These are phyloP conservation scores for Populus hybrid DNA, from an alignment of 441 rosid species.

Conservation along the genomic window DNA sequence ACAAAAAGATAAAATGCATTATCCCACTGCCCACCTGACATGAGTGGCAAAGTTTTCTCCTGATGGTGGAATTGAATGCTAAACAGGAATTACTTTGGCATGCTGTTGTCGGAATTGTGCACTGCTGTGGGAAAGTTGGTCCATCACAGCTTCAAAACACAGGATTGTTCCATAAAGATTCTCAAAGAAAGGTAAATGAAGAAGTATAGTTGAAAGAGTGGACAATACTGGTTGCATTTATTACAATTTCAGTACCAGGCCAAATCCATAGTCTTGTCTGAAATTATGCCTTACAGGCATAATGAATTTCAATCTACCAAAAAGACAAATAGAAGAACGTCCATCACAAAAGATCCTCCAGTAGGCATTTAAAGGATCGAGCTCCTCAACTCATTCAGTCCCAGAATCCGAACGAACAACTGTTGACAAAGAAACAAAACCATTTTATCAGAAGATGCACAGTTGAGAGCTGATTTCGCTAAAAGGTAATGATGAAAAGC, in stretches of 20 bases:
- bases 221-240: slow-evolving; percentile 23
- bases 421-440: slow-evolving; percentile 22
- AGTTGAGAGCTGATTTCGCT: not conserved
- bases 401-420: slow-evolving; percentile 41
- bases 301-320: slow-evolving; percentile 12
- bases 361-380: slow-evolving; percentile 1
- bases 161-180: not conserved
- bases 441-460: not conserved
- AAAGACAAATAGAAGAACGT: slow-evolving; percentile 12
- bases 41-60: too few relatives aligned
- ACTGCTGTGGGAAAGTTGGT: too few relatives aligned
- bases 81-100: too few relatives aligned
- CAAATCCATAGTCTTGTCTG: slow-evolving; percentile 2
- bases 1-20: too few relatives aligned
- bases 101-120: too few relatives aligned
- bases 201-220: not conserved
- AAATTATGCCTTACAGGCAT: slow-evolving; percentile 19
- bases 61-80: too few relatives aligned
- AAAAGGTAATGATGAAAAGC: not conserved
- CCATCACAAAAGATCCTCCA: not conserved
- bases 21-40: too few relatives aligned
- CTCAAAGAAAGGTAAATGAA: not conserved
- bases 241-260: slow-evolving; percentile 23
- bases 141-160: not conserved
- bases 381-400: slow-evolving; percentile 22